Conservation (phyloP, 768 basidiomycete genomes). For the Trichaptum fuscoviolaceum region DNA sequence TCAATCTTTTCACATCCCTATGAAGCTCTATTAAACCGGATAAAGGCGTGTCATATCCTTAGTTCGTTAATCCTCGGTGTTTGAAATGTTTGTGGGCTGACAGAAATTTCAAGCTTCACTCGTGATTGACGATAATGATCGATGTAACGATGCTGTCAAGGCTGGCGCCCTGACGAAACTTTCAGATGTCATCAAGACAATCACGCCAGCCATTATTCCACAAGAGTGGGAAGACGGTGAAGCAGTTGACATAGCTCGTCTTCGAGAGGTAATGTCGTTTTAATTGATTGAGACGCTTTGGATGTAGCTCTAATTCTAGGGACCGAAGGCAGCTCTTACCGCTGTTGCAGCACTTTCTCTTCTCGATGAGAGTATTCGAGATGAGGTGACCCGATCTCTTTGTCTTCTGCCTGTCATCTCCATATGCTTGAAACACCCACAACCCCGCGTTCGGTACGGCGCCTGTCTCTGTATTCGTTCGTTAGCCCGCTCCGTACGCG, state of each 20-base stretch:
- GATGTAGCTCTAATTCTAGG: neutral
- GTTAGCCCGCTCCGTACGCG: constrained; percentile 71
- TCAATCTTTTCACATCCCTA: constrained; percentile 43
- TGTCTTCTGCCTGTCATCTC: constrained; percentile 52
- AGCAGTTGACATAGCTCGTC: constrained; percentile 46
- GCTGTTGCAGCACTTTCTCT: constrained; percentile 69
- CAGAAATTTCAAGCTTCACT: constrained; percentile 45
- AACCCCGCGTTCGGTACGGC: constrained; percentile 76
- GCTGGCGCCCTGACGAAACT: constrained; percentile 59
- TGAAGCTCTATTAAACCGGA: constrained; percentile 40
- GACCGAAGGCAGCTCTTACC: constrained; percentile 60
- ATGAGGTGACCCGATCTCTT: constrained; percentile 56
- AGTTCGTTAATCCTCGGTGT: constrained; percentile 40
- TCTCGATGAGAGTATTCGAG: constrained; percentile 67
- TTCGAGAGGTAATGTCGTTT: constrained; percentile 54
- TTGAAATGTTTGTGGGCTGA: neutral
- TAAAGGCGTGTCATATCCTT: constrained; percentile 71
- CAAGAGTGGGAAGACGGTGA: constrained; percentile 66
- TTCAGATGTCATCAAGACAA: constrained; percentile 41
- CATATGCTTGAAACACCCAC: constrained; percentile 49
- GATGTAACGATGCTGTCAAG: constrained; percentile 68
- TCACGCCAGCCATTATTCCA: constrained; percentile 44
- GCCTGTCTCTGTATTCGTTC: constrained; percentile 84
- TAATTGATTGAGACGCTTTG: neutral
- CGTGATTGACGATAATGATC: constrained; percentile 60